Conservation (phyloP, 2,329 filamentous ascomycete species). For the Sporothrix schenckii region DNA sequence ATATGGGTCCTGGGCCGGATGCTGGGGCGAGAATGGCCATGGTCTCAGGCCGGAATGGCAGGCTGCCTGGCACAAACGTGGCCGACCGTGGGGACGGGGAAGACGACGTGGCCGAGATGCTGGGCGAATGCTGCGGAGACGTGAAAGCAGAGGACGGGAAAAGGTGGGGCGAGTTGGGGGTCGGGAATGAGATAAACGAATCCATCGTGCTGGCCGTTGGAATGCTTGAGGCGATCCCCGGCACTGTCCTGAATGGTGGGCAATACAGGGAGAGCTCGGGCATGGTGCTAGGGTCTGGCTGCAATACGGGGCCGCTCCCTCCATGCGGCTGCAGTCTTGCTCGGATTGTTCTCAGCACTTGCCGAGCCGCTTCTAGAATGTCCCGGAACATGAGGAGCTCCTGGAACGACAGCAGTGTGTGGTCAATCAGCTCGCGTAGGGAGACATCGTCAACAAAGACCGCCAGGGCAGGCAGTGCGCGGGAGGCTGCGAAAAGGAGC, state of each 20-base stretch:
- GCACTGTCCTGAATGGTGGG: conserved; percentile 23
- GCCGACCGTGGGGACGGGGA: conserved; percentile 29
- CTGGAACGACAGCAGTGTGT: conserved; percentile 26
- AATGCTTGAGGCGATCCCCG: conserved; percentile 19
- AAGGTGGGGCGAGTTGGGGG: conserved; percentile 31
- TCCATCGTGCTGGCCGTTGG: conserved; percentile 29
- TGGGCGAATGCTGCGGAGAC: conserved; percentile 30
- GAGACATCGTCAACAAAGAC: conserved; percentile 16
- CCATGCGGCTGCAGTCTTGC: conserved; percentile 7
- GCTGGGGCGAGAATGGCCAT: conserved; percentile 6
- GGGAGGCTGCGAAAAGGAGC: conserved; percentile 33
- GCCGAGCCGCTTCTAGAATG: conserved; percentile 31
- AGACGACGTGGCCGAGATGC: conserved; percentile 11
- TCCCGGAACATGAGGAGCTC: conserved; percentile 25
- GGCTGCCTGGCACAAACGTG: conserved; percentile 24
- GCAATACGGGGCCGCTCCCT: background rate
- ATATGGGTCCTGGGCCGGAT: background rate
- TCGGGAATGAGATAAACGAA: conserved; percentile 31
- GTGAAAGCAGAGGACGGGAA: conserved; percentile 20
- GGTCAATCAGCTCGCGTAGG: conserved; percentile 30
- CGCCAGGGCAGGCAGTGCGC: conserved; percentile 16
- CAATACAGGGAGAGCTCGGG: conserved; percentile 30
- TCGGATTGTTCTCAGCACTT: conserved; percentile 27
- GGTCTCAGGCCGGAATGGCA: conserved; percentile 2
- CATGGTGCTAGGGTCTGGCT: background rate